Conservation (phyloP, 2,329 filamentous ascomycete genomes). For the Malbranchea zuffiana region DNA sequence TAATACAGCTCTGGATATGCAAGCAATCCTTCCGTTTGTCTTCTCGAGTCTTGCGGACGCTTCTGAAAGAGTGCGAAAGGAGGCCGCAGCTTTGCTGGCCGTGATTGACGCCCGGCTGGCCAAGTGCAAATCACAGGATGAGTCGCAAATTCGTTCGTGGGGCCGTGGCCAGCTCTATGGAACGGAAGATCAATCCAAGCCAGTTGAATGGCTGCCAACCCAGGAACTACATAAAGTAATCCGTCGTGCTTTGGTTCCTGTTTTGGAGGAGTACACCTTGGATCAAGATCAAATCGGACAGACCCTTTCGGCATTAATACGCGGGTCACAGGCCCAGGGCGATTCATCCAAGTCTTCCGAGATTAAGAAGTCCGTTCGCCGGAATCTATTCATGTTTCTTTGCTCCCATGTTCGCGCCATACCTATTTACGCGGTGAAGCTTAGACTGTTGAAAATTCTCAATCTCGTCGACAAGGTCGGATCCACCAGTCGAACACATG, state of each 20-base stretch:
- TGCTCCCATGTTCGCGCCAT: slow-evolving; percentile 60
- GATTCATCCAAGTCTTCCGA: slow-evolving; percentile 34
- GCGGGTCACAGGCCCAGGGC: slow-evolving; percentile 31
- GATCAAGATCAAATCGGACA: slow-evolving; percentile 61
- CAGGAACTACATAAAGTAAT: slow-evolving; percentile 53
- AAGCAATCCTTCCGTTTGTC: slow-evolving; percentile 72
- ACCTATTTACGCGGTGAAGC: slow-evolving; percentile 58
- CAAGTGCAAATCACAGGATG: slow-evolving; percentile 34
- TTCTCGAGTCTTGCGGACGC: slow-evolving; percentile 64
- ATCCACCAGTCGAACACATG: slow-evolving; percentile 59
- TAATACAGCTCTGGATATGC: slow-evolving; percentile 52
- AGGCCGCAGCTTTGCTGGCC: slow-evolving; percentile 57
- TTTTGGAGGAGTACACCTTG: slow-evolving; percentile 74
- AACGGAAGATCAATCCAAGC: slow-evolving; percentile 36
- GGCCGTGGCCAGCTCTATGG: slow-evolving; percentile 57
- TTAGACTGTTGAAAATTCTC: slow-evolving; percentile 59
- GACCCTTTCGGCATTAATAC: slow-evolving; percentile 51
- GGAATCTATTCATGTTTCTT: slow-evolving; percentile 59
- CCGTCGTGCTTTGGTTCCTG: slow-evolving; percentile 57
- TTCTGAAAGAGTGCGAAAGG: slow-evolving; percentile 63
- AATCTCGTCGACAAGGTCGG: slow-evolving; percentile 62
- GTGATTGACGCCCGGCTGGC: slow-evolving; percentile 45
- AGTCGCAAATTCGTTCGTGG: slow-evolving; percentile 39
- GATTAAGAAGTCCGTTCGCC: slow-evolving; percentile 52
- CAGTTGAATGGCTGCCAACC: slow-evolving; percentile 47